Evolutionary conservation across 1,284 basidiomycete genomes (phyloP), one percentile per base, ranked within the genome.

Genomic region (Amylostereum chailletii): DNA sequence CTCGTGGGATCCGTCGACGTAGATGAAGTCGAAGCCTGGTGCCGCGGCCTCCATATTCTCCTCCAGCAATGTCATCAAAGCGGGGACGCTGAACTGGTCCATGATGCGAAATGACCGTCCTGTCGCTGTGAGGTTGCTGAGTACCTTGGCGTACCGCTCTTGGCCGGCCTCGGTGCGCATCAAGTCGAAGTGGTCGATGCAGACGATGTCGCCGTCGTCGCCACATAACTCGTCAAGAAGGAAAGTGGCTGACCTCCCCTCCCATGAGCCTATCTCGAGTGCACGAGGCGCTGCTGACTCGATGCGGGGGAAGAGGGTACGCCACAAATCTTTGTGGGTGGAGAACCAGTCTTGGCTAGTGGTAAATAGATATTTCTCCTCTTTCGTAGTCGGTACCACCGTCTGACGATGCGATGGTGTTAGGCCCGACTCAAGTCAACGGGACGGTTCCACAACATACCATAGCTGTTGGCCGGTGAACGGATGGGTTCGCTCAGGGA

Each of bases 181-280:
- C 45, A 79, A 66, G 54, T 81, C 79, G 56, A 79, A 79, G 53
- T 79, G 79, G 58, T 80, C 79, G 53, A 81, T 71, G 54, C 75
- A 79, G 42, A 76, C 66, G 11, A 81, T 58, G 42, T 71, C 69
- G 3, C 75, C 74, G 8, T 60, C 58, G 4, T 58, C 53, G n/a
- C 59, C 60, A 58, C 75, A 78, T 40, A 80, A 69, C 37, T 72
- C 67, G 5, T 60, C 66, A 39, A 76, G 64, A 36, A 79, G 64
- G 61, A 76, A 80, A 27, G 77, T 71, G 19, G 75, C 77, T 0
- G 78, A 81, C 44, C 79, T 72, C 26, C 78, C 79, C 61, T 81
- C 79, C 77, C 78, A 81, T 10, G 75, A 77, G 3, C 79, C 77
- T n/a, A 81, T 77, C 58, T 80, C 78, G 9, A 80, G 70, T 4